Evolutionary conservation across 2,329 filamentous ascomycete genomes (phyloP).

Genomic region (Arthrinium phaeospermum): DNA sequence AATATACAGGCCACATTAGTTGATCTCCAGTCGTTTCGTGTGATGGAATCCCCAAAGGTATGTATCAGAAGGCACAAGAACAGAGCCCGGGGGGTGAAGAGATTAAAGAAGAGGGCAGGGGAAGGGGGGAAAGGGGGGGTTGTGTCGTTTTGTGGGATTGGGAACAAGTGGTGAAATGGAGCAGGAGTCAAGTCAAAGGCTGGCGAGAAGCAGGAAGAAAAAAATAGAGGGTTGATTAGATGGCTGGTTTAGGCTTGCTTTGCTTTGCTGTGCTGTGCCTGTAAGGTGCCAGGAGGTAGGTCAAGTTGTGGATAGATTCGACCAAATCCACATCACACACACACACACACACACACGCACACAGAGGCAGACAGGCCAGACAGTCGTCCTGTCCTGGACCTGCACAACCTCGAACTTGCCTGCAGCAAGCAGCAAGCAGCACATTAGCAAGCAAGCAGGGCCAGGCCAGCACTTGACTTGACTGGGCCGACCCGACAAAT

Average conservation of each 20-base stretch:
- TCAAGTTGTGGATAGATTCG: constrained; percentile 17
- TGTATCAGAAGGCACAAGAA: constrained; percentile 18
- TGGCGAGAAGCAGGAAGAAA: constrained; percentile 3
- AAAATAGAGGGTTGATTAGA: constrained; percentile 15
- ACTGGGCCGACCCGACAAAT: constrained; percentile 14
- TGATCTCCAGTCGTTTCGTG: constrained; percentile 24
- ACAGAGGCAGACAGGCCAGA: background rate
- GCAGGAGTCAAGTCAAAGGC: constrained; percentile 11
- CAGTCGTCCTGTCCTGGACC: background rate
- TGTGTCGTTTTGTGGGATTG: constrained; percentile 11
- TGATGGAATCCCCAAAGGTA: constrained; percentile 16
- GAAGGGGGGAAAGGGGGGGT: background rate
- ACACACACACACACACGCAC: background rate
- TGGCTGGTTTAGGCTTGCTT: constrained; percentile 15
- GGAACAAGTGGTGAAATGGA: constrained; percentile 7
- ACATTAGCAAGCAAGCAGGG: background rate
- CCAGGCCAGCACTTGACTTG: background rate
- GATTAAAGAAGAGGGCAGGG: constrained; percentile 31
- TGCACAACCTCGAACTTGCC: background rate
- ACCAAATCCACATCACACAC: constrained; percentile 12
- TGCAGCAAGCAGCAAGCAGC: background rate
- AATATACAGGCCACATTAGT: constrained; percentile 46
- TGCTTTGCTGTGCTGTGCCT: constrained; percentile 8
- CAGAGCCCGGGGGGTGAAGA: constrained; percentile 34
- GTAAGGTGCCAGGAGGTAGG: constrained; percentile 17